Percentiles rank a stretch among this genome's conserved stretches.
Conservation (phyloP, 225 moss, liverwort and hornwort genomes). For the Polytrichum formosum region DNA sequence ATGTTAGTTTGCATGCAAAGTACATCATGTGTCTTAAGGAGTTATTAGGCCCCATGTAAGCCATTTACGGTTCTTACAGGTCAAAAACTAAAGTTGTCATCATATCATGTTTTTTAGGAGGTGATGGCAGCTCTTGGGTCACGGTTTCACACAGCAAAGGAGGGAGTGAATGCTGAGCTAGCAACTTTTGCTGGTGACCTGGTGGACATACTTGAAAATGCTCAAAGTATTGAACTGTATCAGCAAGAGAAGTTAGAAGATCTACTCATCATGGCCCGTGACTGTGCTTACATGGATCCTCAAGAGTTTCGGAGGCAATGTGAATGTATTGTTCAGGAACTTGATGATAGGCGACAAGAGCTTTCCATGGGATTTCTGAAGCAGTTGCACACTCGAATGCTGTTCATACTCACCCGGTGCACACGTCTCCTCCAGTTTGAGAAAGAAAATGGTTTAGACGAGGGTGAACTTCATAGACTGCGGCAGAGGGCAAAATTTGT, state of each 20-base stretch:
- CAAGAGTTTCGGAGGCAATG: conserved; percentile 54
- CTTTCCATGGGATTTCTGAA: conserved; percentile 61
- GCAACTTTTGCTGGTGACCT: conserved; percentile 61
- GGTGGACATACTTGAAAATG: conserved; percentile 59
- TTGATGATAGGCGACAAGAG: conserved; percentile 66
- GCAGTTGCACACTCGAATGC: conserved; percentile 66
- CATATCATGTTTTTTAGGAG: conserved; percentile 27
- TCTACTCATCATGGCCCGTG: conserved; percentile 51
- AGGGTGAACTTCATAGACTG: conserved; percentile 21
- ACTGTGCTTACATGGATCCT: conserved; percentile 50
- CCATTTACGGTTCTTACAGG: too few species aligned
- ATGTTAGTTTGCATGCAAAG: too few species aligned
- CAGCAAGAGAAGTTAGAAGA: conserved; percentile 57
- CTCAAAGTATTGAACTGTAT: conserved; percentile 27
- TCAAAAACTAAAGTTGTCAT: too few species aligned
- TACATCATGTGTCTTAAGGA: too few species aligned
- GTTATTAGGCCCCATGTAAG: too few species aligned
- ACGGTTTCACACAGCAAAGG: conserved; percentile 57
- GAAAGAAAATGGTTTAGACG: conserved; percentile 48
- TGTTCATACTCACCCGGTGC: conserved; percentile 66
- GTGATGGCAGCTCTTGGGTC: conserved; percentile 50
- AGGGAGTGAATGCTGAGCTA: conserved; percentile 60
- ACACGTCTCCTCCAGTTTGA: conserved; percentile 62
- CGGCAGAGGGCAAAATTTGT: conserved; percentile 46
- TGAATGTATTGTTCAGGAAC: conserved; percentile 58